phyloP scores from a whole-genome alignment of 2,329 filamentous ascomycete species.

The Penicillium polonicum region DNA sequence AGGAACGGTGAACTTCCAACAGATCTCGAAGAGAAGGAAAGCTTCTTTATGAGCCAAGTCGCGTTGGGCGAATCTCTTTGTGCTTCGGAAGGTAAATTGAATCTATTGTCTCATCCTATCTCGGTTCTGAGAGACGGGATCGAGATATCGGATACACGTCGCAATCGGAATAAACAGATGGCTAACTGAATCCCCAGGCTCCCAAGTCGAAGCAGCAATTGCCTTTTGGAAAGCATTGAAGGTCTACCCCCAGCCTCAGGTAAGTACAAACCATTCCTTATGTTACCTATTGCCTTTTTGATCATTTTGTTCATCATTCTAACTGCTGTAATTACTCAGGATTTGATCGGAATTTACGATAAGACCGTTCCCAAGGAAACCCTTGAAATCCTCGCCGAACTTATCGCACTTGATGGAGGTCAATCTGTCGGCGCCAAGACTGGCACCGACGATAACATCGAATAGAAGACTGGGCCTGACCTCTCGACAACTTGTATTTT shows the following conservation, averaged over 20 bases:
- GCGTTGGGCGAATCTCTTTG: constrained; percentile 81
- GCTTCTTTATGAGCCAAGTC: constrained; percentile 95
- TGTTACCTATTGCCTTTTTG: neutral
- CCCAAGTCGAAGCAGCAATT: constrained; percentile 74
- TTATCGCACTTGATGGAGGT: constrained; percentile 83
- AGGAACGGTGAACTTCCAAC: constrained; percentile 81
- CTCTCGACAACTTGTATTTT: constrained; percentile 13
- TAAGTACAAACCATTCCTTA: neutral
- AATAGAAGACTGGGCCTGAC: constrained; percentile 27
- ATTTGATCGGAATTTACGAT: constrained; percentile 95
- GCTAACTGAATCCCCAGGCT: constrained; percentile 28
- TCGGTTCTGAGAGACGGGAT: neutral
- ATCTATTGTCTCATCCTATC: constrained; percentile 6
- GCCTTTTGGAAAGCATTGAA: constrained; percentile 99
- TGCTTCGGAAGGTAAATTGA: constrained; percentile 66
- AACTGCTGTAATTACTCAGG: constrained; percentile 35
- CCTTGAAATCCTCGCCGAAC: constrained; percentile 92
- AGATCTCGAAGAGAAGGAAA: constrained; percentile 88
- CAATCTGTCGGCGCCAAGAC: constrained; percentile 32
- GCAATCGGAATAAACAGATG: neutral
- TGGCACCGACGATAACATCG: constrained; percentile 36
- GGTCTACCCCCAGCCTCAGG: constrained; percentile 82
- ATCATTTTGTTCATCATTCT: neutral
- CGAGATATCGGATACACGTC: neutral
- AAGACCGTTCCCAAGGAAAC: constrained; percentile 98